Percentiles rank a stretch among this genome's conserved stretches.
These are phyloP conservation scores for Eragrostis nindensis DNA, from an alignment of 176 grass and related monocot genomes.

Conservation along the genomic window DNA sequence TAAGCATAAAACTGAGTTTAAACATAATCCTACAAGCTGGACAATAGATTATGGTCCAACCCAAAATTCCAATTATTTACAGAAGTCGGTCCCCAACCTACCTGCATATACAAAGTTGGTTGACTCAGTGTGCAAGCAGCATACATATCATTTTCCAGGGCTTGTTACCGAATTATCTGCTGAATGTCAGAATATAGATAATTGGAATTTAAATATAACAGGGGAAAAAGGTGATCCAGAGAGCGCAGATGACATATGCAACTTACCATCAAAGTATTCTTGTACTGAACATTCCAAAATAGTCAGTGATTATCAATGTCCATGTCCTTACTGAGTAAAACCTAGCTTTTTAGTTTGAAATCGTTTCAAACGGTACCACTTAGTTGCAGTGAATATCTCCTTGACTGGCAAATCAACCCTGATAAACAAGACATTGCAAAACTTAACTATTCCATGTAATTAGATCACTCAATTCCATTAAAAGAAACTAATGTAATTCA, in stretches of 20 bases:
- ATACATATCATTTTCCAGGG: conserved; percentile 52
- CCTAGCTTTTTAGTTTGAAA: conserved; percentile 53
- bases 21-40: neutral
- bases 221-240: neutral
- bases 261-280: conserved; percentile 70
- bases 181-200: conserved; percentile 39
- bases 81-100: conserved; percentile 30
- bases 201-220: conserved; percentile 4
- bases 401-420: conserved; percentile 53
- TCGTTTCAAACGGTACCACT: conserved; percentile 57
- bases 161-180: conserved; percentile 48
- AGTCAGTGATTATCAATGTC: conserved; percentile 57
- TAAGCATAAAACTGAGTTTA: neutral
- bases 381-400: conserved; percentile 52
- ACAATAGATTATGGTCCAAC: neutral
- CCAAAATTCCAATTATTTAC: no score
- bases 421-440: neutral
- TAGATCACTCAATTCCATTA: neutral
- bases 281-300: conserved; percentile 49
- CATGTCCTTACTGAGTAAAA: conserved; percentile 51
- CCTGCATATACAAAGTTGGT: conserved; percentile 56
- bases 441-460: neutral
- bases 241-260: neutral
- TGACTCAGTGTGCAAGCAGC: no score
- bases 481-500: neutral